Evolutionary conservation across 2,329 filamentous ascomycete species (phyloP).

Genomic region (Hirsutella minnesotensis): DNA sequence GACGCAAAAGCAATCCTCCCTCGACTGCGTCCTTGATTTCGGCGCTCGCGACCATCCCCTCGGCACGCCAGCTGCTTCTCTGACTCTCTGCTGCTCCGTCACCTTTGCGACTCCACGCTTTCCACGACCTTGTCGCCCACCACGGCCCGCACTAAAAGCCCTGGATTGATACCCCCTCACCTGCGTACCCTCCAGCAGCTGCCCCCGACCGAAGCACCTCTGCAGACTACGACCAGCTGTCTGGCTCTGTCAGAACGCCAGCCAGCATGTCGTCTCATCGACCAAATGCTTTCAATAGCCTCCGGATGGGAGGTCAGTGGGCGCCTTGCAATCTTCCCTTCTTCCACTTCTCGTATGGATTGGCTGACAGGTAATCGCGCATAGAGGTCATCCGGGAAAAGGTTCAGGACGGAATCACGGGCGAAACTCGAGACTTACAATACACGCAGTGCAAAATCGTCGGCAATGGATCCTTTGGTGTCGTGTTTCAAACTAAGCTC

Average conservation of each 20-base stretch:
- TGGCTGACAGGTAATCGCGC: conserved; percentile 12
- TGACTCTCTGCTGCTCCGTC: conserved; percentile 4
- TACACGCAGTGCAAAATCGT: conserved; percentile 99
- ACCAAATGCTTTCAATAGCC: conserved; percentile 71
- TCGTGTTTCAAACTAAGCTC: conserved; percentile 98
- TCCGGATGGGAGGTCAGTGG: conserved; percentile 96
- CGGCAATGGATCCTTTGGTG: conserved; percentile 95
- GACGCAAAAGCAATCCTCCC: background rate
- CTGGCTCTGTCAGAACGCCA: conserved; percentile 13
- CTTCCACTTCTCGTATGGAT: conserved; percentile 5
- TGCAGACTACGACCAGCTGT: conserved; percentile 15
- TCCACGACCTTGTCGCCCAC: conserved; percentile 18
- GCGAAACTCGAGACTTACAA: conserved; percentile 91
- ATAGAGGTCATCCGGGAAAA: conserved; percentile 96
- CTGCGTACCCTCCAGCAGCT: conserved; percentile 11
- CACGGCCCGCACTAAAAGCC: conserved; percentile 21
- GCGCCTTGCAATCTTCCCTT: conserved; percentile 2
- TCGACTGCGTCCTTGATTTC: background rate
- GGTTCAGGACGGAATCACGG: conserved; percentile 94
- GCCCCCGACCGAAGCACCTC: conserved; percentile 8
- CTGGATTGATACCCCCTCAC: conserved; percentile 17
- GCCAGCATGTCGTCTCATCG: conserved; percentile 73
- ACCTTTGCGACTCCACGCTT: conserved; percentile 5
- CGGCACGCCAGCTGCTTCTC: conserved; percentile 1
- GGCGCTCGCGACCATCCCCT: background rate